Conservation (phyloP, 2,329 filamentous ascomycete genomes). For the Zymoseptoria brevis region DNA sequence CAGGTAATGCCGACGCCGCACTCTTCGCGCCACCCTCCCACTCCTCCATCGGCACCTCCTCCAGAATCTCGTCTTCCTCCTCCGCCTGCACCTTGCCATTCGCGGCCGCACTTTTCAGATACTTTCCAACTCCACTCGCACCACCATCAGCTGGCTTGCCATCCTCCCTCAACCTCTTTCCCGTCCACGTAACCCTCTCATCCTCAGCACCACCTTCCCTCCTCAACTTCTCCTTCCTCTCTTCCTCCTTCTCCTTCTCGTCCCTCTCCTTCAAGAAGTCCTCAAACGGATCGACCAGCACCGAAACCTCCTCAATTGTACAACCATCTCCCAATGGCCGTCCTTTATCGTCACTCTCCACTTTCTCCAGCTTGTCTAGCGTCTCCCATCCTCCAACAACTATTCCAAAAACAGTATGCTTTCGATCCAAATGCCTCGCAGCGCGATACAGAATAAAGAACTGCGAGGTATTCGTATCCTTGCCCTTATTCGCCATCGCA, state of each 20-base stretch:
- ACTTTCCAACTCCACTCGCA: slow-evolving; percentile 62
- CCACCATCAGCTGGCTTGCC: slow-evolving; percentile 48
- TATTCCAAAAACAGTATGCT: slow-evolving; percentile 93
- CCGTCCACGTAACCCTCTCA: slow-evolving; percentile 90
- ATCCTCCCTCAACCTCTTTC: slow-evolving; percentile 71
- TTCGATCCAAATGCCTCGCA: slow-evolving; percentile 78
- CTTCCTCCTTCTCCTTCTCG: slow-evolving; percentile 50
- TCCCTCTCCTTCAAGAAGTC: slow-evolving; percentile 68
- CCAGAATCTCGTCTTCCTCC: slow-evolving; percentile 47
- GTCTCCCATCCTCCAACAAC: slow-evolving; percentile 65
- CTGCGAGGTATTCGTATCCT: slow-evolving; percentile 92
- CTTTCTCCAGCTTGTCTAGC: slow-evolving; percentile 67
- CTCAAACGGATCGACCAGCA: slow-evolving; percentile 91
- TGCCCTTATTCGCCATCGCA: slow-evolving; percentile 98
- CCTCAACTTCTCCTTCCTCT: slow-evolving; percentile 56
- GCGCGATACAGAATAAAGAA: slow-evolving; percentile 90
- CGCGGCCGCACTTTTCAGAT: slow-evolving; percentile 55
- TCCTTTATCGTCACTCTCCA: slow-evolving; percentile 65
- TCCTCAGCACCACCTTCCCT: slow-evolving; percentile 69
- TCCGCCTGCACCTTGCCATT: slow-evolving; percentile 18
- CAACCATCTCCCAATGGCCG: slow-evolving; percentile 65
- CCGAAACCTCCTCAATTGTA: slow-evolving; percentile 69
- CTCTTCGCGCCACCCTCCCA: slow-evolving; percentile 55
- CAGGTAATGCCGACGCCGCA: slow-evolving; percentile 48
- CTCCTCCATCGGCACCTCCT: slow-evolving; percentile 39